phyloP scores from a whole-genome alignment of 768 basidiomycete genomes.

The Mycena epipterygia region DNA sequence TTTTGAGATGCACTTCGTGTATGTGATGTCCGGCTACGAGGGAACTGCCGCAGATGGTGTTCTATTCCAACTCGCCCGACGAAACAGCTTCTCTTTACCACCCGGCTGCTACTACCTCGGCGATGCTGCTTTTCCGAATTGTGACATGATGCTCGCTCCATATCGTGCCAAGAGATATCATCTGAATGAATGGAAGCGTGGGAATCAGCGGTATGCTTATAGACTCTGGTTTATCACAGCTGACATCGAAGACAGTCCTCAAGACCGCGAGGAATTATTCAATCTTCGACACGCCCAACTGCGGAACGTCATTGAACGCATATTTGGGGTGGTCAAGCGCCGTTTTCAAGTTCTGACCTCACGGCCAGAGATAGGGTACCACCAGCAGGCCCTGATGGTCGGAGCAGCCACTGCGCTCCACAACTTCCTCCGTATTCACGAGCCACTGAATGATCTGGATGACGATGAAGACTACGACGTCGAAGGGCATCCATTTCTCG shows the following conservation, averaged over 20 bases:
- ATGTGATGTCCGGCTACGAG: slow-evolving; percentile 51
- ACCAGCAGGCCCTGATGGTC: slow-evolving; percentile 38
- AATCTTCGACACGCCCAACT: slow-evolving; percentile 28
- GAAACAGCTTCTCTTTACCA: slow-evolving; percentile 34
- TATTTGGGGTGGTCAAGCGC: slow-evolving; percentile 23
- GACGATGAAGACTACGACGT: slow-evolving; percentile 27
- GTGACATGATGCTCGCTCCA: slow-evolving; percentile 40
- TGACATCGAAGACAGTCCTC: not conserved
- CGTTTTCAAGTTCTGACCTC: slow-evolving; percentile 21
- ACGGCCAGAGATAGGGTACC: slow-evolving; percentile 25
- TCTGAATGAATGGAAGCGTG: slow-evolving; percentile 39
- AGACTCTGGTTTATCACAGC: not conserved
- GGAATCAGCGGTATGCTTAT: not conserved
- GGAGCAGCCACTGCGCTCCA: slow-evolving; percentile 34
- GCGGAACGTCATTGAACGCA: slow-evolving; percentile 18
- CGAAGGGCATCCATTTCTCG: slow-evolving; percentile 16
- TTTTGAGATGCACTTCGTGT: slow-evolving; percentile 47
- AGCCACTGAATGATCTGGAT: slow-evolving; percentile 13
- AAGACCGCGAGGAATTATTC: slow-evolving; percentile 14
- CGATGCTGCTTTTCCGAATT: slow-evolving; percentile 40
- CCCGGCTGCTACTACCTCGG: slow-evolving; percentile 39
- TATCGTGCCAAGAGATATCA: slow-evolving; percentile 40
- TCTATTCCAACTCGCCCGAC: slow-evolving; percentile 41
- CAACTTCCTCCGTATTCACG: slow-evolving; percentile 42
- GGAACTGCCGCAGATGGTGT: slow-evolving; percentile 48